Percentiles rank a stretch among this genome's conserved stretches.
Conservation (phyloP, 495 filamentous ascomycete species). For the Daldinia decipiens region DNA sequence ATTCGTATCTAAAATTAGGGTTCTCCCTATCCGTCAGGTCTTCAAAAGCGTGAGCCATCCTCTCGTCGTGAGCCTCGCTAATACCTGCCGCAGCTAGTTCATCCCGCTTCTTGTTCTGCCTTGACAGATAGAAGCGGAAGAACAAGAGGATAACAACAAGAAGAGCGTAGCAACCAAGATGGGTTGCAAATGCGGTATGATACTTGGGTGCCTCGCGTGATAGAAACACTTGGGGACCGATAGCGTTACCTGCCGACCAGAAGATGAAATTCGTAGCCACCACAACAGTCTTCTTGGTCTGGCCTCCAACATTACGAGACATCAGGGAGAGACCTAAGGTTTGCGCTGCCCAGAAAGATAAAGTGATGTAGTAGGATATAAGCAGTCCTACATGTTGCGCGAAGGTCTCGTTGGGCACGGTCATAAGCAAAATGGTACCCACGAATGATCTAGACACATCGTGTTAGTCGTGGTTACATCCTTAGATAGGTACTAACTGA, state of each 20-base stretch:
- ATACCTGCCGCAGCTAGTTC: conserved; percentile 55
- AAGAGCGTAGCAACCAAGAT: conserved; percentile 63
- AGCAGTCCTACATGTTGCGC: conserved; percentile 61
- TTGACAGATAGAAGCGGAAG: conserved; percentile 59
- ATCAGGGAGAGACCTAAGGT: conserved; percentile 64
- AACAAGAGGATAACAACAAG: conserved; percentile 58
- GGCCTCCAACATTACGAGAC: conserved; percentile 63
- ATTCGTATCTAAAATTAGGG: conserved; percentile 64
- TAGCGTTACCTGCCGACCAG: conserved; percentile 63
- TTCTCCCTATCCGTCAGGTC: conserved; percentile 70
- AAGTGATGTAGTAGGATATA: conserved; percentile 66
- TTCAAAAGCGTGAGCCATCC: conserved; percentile 62
- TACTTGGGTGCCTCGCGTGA: conserved; percentile 61
- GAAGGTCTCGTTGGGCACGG: conserved; percentile 56
- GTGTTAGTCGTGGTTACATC: conserved; percentile 7
- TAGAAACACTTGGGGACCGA: conserved; percentile 65
- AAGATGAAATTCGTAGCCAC: conserved; percentile 61
- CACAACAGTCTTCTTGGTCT: conserved; percentile 64
- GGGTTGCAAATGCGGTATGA: conserved; percentile 64
- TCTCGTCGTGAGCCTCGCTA: conserved; percentile 53
- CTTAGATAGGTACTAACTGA: conserved; percentile 31
- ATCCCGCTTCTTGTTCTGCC: conserved; percentile 61
- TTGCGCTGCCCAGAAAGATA: conserved; percentile 67
- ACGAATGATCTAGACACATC: conserved; percentile 56
- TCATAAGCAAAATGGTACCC: conserved; percentile 67